Percentiles rank a stretch among this genome's conserved stretches.
Evolutionary conservation across 768 basidiomycete species (phyloP).

Genomic region (Pleurotus ostreatus): DNA sequence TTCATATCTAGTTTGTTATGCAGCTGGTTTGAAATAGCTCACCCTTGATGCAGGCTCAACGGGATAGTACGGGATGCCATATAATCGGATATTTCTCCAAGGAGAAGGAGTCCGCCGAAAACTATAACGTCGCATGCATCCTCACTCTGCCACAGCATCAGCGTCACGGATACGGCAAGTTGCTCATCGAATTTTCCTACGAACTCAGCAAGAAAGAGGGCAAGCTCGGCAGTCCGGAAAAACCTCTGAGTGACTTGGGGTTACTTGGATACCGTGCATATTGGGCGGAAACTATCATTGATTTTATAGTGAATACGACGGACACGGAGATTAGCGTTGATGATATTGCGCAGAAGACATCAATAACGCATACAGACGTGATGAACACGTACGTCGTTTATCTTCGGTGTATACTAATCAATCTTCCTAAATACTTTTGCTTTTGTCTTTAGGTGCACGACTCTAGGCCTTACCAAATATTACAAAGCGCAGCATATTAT

Average conservation of each 20-base stretch:
- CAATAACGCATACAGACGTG: slow-evolving; percentile 93
- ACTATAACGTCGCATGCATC: slow-evolving; percentile 99
- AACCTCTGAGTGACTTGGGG: slow-evolving; percentile 93
- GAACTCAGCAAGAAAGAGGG: slow-evolving; percentile 95
- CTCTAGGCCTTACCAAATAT: slow-evolving; percentile 91
- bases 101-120: slow-evolving; percentile 97
- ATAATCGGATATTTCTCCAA: slow-evolving; percentile 98
- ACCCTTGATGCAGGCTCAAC: slow-evolving; percentile 50
- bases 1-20: slow-evolving; percentile 15
- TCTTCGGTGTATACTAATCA: background rate
- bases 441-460: slow-evolving; percentile 69
- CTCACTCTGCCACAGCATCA: slow-evolving; percentile 98
- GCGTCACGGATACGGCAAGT: slow-evolving; percentile 90
- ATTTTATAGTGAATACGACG: slow-evolving; percentile 70
- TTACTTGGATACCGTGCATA: slow-evolving; percentile 91
- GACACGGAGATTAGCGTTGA: slow-evolving; percentile 88
- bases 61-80: slow-evolving; percentile 90
- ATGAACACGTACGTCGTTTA: slow-evolving; percentile 87
- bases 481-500: slow-evolving; percentile 95
- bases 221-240: slow-evolving; percentile 96
- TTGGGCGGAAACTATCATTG: slow-evolving; percentile 96
- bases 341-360: slow-evolving; percentile 93
- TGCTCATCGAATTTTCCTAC: slow-evolving; percentile 97
- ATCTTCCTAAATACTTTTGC: background rate
- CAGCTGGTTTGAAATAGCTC: slow-evolving; percentile 5